Evolutionary conservation across 768 basidiomycete genomes (phyloP).

Genomic region (Kwoniella dendrophila): DNA sequence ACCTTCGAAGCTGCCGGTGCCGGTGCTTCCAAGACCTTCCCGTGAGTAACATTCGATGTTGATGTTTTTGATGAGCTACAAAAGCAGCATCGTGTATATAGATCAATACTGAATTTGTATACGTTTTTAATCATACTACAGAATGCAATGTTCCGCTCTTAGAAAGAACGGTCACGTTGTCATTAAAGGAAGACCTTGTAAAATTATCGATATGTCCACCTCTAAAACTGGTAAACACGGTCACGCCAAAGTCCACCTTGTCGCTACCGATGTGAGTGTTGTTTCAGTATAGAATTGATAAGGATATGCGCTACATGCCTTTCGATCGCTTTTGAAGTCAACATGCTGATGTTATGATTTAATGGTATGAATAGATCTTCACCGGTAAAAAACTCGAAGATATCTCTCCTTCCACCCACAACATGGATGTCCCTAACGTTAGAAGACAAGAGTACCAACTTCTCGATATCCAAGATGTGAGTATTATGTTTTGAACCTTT

Average conservation of each 20-base stretch:
- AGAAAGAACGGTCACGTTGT: constrained; percentile 72
- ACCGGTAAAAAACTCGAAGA: constrained; percentile 93
- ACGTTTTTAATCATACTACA: constrained; percentile 39
- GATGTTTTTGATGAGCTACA: too few relatives aligned
- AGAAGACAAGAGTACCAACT: constrained; percentile 85
- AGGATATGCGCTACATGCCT: too few relatives aligned
- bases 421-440: constrained; percentile 99
- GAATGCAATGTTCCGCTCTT: constrained; percentile 84
- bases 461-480: constrained; percentile 81
- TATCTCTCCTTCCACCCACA: constrained; percentile 72
- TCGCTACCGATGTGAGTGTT: constrained; percentile 86
- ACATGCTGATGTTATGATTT: constrained; percentile 3
- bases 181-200: constrained; percentile 97
- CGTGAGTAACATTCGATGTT: constrained; percentile 32
- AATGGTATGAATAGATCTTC: constrained; percentile 73
- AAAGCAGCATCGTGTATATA: too few relatives aligned
- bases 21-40: constrained; percentile 56
- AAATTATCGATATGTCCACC: constrained; percentile 94
- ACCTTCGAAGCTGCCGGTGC: constrained; percentile 74
- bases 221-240: constrained; percentile 97
- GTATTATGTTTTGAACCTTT: constrained; percentile 13
- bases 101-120: too few relatives aligned
- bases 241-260: constrained; percentile 98
- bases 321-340: neutral
- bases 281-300: neutral